phyloP scores from a whole-genome alignment of 345 rosid species.

The Tarenaya hassleriana region DNA sequence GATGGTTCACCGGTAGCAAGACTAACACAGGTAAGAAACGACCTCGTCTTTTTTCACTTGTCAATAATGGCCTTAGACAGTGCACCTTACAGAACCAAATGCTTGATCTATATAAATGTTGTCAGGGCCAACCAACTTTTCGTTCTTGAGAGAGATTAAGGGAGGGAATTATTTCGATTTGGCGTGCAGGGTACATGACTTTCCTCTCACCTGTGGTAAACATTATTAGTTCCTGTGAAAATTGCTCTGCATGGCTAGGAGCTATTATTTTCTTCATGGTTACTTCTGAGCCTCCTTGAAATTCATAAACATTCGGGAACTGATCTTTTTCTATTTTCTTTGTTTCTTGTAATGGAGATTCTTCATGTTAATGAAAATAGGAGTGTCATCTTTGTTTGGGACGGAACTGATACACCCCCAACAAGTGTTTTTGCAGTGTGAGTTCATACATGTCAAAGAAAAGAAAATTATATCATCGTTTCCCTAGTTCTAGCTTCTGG shows the following conservation, averaged over 20 bases:
- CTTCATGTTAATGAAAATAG: conserved; percentile 43
- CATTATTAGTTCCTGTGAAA: not conserved
- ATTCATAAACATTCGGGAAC: not conserved
- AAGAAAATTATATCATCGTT: not conserved
- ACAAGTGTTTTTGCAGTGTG: conserved; percentile 39
- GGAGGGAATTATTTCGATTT: conserved; percentile 39
- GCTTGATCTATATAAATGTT: not conserved
- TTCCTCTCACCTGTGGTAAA: conserved; percentile 11
- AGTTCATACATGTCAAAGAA: conserved; percentile 21
- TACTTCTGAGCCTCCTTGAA: not conserved
- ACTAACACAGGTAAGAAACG: conserved; percentile 39
- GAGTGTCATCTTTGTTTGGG: conserved; percentile 59
- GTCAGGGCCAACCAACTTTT: conserved; percentile 34
- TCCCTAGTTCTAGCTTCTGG: not conserved
- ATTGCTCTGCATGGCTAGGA: not conserved
- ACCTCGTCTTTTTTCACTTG: conserved; percentile 10
- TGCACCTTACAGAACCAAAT: not conserved
- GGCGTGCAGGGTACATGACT: conserved; percentile 44
- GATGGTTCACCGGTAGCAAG: conserved; percentile 33
- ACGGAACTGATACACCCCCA: conserved; percentile 76
- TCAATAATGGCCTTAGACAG: conserved; percentile 15
- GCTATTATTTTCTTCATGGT: no score
- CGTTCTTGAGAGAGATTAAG: conserved; percentile 53
- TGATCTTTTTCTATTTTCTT: conserved; percentile 7
- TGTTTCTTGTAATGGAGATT: conserved; percentile 36